These are phyloP conservation scores for thale cress (Arabidopsis thaliana) DNA, from an alignment of 345 rosid species.

Conservation along the genomic window DNA sequence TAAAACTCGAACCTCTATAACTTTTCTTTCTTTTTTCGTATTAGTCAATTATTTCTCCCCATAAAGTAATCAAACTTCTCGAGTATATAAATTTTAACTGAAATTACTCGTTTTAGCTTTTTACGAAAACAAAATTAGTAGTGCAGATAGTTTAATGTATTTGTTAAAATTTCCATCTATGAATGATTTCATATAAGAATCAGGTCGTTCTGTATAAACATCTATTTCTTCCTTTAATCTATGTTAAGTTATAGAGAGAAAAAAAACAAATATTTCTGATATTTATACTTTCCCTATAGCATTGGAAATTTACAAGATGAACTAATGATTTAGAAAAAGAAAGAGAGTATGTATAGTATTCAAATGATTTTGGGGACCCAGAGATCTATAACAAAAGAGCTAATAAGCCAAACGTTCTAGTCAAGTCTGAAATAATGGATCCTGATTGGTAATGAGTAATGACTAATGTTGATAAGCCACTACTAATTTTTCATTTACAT, in stretches of 20 bases:
- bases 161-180: not conserved
- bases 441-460: slow-evolving; percentile 2
- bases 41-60: slow-evolving; percentile 32
- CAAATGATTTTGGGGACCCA: slow-evolving; percentile 9
- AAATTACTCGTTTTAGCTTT: not conserved
- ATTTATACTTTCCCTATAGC: not conserved
- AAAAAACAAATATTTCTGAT: too few species aligned
- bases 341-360: not conserved
- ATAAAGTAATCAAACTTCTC: slow-evolving; percentile 20
- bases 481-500: not conserved
- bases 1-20: slow-evolving; percentile 19
- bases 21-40: not conserved
- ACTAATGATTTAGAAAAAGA: not conserved
- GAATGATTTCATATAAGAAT: not conserved
- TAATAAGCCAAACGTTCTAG: slow-evolving; percentile 14
- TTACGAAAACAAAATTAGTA: not conserved
- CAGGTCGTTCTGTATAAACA: not conserved
- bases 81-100: not conserved
- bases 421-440: slow-evolving; percentile 1
- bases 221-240: not conserved
- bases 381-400: not conserved
- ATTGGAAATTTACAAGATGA: not conserved
- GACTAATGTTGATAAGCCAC: not conserved
- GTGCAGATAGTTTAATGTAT: slow-evolving; percentile 1
- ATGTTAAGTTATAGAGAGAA: not conserved